These are phyloP conservation scores for Fraxinus paxiana DNA, from an alignment of 305 asterid species.

Conservation along the genomic window DNA sequence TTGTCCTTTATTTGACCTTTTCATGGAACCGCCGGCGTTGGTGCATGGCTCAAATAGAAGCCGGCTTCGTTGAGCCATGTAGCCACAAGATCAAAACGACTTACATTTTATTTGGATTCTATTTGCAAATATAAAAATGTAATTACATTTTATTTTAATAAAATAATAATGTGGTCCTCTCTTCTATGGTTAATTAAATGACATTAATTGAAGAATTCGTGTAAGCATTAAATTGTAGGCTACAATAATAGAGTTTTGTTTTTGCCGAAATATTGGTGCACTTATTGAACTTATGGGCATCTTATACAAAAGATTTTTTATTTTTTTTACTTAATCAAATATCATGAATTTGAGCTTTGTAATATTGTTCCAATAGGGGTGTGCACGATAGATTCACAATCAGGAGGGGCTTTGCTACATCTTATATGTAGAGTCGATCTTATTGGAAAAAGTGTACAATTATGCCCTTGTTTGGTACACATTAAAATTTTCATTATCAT, in stretches of 20 bases:
- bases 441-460: no score
- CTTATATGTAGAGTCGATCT: no score
- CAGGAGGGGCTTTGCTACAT: no score
- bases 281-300: not conserved
- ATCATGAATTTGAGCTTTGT: no score
- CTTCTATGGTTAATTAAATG: not conserved
- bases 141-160: not conserved
- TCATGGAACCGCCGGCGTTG: constrained; percentile 10
- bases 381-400: not conserved
- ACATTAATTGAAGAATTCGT: not conserved
- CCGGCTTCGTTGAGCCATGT: constrained; percentile 36
- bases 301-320: no score
- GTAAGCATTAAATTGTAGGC: constrained; percentile 4
- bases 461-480: no score
- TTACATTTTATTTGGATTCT: no score
- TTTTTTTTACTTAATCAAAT: no score
- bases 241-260: constrained; percentile 20
- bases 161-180: not conserved
- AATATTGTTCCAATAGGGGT: not conserved
- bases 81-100: not conserved
- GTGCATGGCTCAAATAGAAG: constrained; percentile 44
- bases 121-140: not conserved
- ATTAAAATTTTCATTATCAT: no score
- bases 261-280: constrained; percentile 15
- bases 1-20: not conserved